Evolutionary conservation across 2,329 filamentous ascomycete species (phyloP).

Genomic region (Fusarium caatingaense): DNA sequence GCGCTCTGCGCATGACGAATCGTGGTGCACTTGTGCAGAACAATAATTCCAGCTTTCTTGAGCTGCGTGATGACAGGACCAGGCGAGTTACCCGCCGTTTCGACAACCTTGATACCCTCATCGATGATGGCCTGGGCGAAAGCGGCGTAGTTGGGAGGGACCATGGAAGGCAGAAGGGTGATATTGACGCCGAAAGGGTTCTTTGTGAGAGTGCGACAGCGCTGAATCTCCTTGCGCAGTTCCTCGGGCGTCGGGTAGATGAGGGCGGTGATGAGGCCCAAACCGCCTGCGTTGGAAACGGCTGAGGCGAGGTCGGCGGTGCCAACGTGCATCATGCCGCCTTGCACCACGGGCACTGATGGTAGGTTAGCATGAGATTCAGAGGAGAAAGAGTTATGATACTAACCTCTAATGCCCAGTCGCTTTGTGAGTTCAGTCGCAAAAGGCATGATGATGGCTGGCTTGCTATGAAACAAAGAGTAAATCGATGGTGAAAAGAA

Average conservation of each 20-base stretch:
- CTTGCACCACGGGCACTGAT: conserved; percentile 82
- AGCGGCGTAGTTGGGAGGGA: conserved; percentile 90
- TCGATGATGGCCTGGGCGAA: conserved; percentile 95
- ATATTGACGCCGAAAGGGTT: conserved; percentile 93
- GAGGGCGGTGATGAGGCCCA: conserved; percentile 86
- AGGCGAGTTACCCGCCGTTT: conserved; percentile 89
- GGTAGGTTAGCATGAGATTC: conserved; percentile 1
- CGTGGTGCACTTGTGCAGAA: conserved; percentile 98
- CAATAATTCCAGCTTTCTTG: conserved; percentile 80
- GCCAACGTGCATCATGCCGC: conserved; percentile 88
- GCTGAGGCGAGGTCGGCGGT: conserved; percentile 82
- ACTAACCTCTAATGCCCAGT: conserved; percentile 65
- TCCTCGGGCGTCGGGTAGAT: conserved; percentile 94
- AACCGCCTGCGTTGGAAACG: conserved; percentile 83
- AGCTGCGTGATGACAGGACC: conserved; percentile 91
- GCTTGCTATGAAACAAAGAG: neutral
- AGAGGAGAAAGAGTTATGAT: conserved; percentile 18
- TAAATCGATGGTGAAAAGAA: neutral
- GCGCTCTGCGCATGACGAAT: conserved; percentile 93
- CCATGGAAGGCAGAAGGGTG: conserved; percentile 89
- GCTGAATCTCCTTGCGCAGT: conserved; percentile 91
- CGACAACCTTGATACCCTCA: conserved; percentile 90
- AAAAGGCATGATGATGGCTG: conserved; percentile 62
- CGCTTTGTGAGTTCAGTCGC: conserved; percentile 67
- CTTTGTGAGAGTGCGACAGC: conserved; percentile 81